Evolutionary conservation across 495 filamentous ascomycete genomes (phyloP).

Genomic region (Xylaria cubensis): DNA sequence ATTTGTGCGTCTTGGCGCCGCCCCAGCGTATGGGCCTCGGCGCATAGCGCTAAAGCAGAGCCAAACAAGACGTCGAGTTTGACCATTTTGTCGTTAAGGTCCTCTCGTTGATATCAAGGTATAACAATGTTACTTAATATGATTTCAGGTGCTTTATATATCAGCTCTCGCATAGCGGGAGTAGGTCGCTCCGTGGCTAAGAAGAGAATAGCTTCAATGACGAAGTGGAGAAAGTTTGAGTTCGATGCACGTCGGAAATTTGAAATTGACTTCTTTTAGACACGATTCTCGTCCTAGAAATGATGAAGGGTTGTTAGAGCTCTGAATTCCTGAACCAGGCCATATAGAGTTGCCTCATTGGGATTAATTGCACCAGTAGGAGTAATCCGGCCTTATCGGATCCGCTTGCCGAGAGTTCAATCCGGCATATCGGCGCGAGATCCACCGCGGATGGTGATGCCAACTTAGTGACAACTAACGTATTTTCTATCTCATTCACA

Average conservation of each 20-base stretch:
- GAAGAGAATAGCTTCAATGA: not conserved
- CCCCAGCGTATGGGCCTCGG: not conserved
- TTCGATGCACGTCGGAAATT: not conserved
- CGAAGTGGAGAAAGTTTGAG: not conserved
- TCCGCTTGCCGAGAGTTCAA: conserved; percentile 3
- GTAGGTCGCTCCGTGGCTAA: not conserved
- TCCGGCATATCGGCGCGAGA: not conserved
- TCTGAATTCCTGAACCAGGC: not conserved
- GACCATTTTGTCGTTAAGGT: not conserved
- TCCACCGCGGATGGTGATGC: not conserved
- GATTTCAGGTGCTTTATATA: not conserved
- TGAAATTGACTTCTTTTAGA: not conserved
- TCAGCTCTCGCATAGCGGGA: not conserved
- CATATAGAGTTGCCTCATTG: not conserved
- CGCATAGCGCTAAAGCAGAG: not conserved
- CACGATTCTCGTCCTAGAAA: not conserved
- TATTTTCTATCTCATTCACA: not conserved
- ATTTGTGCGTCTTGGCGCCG: conserved; percentile 9
- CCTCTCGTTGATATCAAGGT: not conserved
- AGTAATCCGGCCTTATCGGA: not conserved
- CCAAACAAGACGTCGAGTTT: not conserved
- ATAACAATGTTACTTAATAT: too few species aligned
- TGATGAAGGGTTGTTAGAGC: not conserved
- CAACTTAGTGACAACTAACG: not conserved
- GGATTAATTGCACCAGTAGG: not conserved